Evolutionary conservation across 345 rosid genomes (phyloP).

Genomic region (Sonneratia alba): DNA sequence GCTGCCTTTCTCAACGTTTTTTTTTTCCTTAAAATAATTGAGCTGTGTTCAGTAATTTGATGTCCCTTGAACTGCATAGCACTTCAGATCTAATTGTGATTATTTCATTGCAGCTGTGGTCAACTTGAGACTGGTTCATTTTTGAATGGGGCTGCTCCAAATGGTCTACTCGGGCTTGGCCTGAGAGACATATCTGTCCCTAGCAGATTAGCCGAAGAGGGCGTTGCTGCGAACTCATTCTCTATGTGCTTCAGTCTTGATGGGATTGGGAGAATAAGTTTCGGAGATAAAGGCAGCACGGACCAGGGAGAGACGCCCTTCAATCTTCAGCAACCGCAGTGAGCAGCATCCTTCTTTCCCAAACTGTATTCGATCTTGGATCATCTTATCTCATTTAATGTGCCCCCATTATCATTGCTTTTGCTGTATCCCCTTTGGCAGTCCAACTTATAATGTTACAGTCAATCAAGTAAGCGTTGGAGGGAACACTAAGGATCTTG

Average conservation of each 20-base stretch:
- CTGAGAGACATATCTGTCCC: conserved; percentile 74
- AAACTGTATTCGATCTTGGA: neutral
- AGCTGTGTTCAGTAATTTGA: neutral
- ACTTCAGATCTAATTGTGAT: conserved; percentile 3
- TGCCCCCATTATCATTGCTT: too few relatives aligned
- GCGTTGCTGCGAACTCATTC: conserved; percentile 64
- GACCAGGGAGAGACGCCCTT: conserved; percentile 85
- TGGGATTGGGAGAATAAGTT: conserved; percentile 76
- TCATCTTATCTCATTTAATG: neutral
- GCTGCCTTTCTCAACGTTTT: too few relatives aligned
- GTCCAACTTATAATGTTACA: conserved; percentile 81
- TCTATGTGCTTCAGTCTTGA: conserved; percentile 85
- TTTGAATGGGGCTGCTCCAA: conserved; percentile 80
- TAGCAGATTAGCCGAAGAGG: conserved; percentile 65
- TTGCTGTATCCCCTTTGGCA: conserved; percentile 15
- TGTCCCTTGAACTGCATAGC: neutral
- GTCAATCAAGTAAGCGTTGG: conserved; percentile 52
- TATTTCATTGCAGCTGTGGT: conserved; percentile 64
- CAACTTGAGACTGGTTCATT: conserved; percentile 76
- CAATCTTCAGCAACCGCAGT: conserved; percentile 49
- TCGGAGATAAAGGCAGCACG: conserved; percentile 81
- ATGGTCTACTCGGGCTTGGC: conserved; percentile 96
- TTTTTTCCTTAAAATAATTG: too few relatives aligned
- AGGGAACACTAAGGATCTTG: conserved; percentile 40
- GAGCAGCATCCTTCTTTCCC: conserved; percentile 17